Evolutionary conservation across 257 asterid species (phyloP).

Genomic region (Rhazya stricta): DNA sequence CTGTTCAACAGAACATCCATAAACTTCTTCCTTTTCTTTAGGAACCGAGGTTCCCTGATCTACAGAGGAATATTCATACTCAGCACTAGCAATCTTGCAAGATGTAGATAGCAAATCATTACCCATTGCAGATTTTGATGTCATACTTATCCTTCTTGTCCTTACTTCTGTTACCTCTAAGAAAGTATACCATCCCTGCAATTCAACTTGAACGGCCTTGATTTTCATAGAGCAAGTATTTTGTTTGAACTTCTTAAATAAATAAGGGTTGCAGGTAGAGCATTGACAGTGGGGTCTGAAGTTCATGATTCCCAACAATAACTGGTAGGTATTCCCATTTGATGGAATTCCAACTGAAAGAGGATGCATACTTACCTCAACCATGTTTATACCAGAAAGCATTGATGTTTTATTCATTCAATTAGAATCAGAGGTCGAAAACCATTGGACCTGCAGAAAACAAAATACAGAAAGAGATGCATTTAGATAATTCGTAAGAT

Average conservation of each 20-base stretch:
- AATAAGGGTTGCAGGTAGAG: conserved; percentile 24
- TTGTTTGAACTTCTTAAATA: conserved; percentile 17
- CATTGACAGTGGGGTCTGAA: conserved; percentile 22
- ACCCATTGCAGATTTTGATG: conserved; percentile 9
- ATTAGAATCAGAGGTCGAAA: not conserved
- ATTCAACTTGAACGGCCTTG: conserved; percentile 18
- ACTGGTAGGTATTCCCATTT: not conserved
- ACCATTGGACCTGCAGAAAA: conserved; percentile 5
- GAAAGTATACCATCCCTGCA: conserved; percentile 14
- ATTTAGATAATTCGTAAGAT: not conserved
- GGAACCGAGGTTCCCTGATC: conserved; percentile 12
- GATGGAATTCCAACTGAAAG: conserved; percentile 9
- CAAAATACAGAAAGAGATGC: not conserved
- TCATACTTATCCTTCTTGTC: conserved; percentile 2
- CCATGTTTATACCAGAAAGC: conserved; percentile 20
- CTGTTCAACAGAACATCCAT: conserved; percentile 27
- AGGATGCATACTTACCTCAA: conserved; percentile 10
- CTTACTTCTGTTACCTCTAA: conserved; percentile 15
- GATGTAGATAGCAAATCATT: conserved; percentile 4
- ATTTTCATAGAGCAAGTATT: conserved; percentile 15
- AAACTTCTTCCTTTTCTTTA: conserved; percentile 28
- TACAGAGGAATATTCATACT: conserved; percentile 33
- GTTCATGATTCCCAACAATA: not conserved
- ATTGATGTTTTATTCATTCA: conserved; percentile 6
- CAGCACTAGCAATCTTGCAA: conserved; percentile 32